phyloP scores from a whole-genome alignment of 768 basidiomycete species.

The Ramaria rubella region DNA sequence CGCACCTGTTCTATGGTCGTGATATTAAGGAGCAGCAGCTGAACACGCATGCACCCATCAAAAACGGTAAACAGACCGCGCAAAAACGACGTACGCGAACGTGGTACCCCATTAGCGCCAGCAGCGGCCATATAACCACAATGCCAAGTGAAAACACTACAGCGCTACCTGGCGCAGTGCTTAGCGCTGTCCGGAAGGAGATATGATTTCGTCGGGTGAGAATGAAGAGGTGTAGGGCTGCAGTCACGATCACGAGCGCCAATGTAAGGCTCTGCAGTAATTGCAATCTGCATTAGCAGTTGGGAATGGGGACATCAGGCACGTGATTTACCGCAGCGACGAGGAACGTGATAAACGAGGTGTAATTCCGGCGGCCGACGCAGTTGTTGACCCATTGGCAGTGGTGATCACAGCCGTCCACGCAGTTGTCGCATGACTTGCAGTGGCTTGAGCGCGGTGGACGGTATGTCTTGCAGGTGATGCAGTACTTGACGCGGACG shows the following conservation, averaged over 20 bases:
- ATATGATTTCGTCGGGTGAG: slow-evolving; percentile 47
- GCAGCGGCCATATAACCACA: slow-evolving; percentile 75
- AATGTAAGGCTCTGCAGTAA: slow-evolving; percentile 57
- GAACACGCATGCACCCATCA: slow-evolving; percentile 12
- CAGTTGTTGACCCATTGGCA: slow-evolving; percentile 94
- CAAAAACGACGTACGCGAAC: slow-evolving; percentile 53
- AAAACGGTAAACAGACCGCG: background rate
- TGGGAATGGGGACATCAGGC: background rate
- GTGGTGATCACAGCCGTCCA: slow-evolving; percentile 92
- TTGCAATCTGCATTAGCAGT: slow-evolving; percentile 12
- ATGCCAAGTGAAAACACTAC: slow-evolving; percentile 71
- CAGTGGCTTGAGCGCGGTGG: slow-evolving; percentile 95
- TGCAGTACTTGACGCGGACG: slow-evolving; percentile 89
- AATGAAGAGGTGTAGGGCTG: slow-evolving; percentile 73
- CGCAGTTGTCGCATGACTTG: slow-evolving; percentile 97
- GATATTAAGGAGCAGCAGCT: slow-evolving; percentile 79
- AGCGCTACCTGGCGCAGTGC: slow-evolving; percentile 65
- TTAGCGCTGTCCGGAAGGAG: slow-evolving; percentile 41
- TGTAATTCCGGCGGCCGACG: slow-evolving; percentile 91
- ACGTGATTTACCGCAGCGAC: slow-evolving; percentile 56
- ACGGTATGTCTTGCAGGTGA: slow-evolving; percentile 87
- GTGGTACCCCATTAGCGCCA: slow-evolving; percentile 76
- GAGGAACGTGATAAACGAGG: slow-evolving; percentile 86
- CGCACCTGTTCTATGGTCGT: slow-evolving; percentile 95
- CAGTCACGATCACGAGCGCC: slow-evolving; percentile 72